Conservation (phyloP, 371 early-diverging fungal genomes). For the Apophysomyces trapeziformis region DNA sequence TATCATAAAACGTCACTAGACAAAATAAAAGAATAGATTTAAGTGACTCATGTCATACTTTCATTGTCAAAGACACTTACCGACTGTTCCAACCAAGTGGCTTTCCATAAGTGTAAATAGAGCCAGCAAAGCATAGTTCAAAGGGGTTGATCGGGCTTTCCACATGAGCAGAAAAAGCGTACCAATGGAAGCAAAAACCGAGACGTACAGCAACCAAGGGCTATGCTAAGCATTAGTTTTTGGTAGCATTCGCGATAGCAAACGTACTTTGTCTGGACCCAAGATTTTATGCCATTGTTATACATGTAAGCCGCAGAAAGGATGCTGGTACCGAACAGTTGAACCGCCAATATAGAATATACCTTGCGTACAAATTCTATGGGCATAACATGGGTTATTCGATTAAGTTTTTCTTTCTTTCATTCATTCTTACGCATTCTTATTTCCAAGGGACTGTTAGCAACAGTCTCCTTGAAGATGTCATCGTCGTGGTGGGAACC, state of each 20-base stretch:
- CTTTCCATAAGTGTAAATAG: conserved; percentile 74
- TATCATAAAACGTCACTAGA: conserved; percentile 59
- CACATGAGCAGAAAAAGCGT: conserved; percentile 61
- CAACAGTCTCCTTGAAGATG: conserved; percentile 61
- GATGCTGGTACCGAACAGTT: conserved; percentile 64
- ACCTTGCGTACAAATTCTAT: conserved; percentile 81
- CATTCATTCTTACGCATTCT: conserved; percentile 52
- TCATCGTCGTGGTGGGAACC: conserved; percentile 51
- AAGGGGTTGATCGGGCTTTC: conserved; percentile 68
- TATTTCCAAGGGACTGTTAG: conserved; percentile 60
- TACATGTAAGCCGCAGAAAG: conserved; percentile 66
- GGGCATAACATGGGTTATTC: background rate
- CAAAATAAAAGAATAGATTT: no score
- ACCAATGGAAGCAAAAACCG: conserved; percentile 51
- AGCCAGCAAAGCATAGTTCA: conserved; percentile 64
- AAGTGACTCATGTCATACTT: no score
- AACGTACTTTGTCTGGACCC: conserved; percentile 63
- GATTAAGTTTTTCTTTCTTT: background rate
- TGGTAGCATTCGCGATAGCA: background rate
- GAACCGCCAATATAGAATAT: conserved; percentile 73
- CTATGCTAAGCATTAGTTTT: conserved; percentile 21
- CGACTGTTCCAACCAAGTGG: conserved; percentile 67
- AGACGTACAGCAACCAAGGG: conserved; percentile 46
- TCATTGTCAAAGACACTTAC: conserved; percentile 27
- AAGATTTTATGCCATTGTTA: conserved; percentile 48